Conservation (phyloP, 371 early-diverging fungal genomes). For the Mortierella sp. region DNA sequence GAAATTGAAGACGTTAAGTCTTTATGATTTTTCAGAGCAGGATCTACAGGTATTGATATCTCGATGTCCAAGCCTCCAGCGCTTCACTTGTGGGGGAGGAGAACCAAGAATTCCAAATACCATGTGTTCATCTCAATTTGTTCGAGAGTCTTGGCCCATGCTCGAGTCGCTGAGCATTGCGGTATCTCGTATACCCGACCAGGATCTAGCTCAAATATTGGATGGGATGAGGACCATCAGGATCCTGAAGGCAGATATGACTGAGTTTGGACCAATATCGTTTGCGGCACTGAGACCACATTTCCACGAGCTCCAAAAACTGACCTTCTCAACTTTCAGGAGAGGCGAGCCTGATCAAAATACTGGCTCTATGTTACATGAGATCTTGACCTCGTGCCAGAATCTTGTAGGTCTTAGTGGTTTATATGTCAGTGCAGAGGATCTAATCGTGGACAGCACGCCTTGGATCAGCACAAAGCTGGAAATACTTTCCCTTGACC, state of each 20-base stretch:
- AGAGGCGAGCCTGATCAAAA: neutral
- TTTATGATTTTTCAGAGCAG: neutral
- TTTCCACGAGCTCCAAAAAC: neutral
- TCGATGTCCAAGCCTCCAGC: neutral
- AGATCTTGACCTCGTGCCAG: neutral
- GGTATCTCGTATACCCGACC: neutral
- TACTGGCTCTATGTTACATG: neutral
- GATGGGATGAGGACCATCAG: neutral
- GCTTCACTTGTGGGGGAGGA: neutral
- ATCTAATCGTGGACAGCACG: neutral
- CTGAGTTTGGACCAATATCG: neutral
- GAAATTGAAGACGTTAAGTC: neutral
- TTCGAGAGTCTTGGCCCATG: neutral
- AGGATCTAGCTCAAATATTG: neutral
- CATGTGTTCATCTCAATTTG: neutral
- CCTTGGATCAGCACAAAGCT: neutral
- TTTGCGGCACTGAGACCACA: neutral
- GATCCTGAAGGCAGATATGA: neutral
- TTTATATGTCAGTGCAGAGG: neutral
- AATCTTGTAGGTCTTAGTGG: neutral
- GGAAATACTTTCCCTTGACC: neutral
- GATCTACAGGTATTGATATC: neutral
- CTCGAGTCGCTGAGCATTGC: neutral
- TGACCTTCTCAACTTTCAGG: neutral
- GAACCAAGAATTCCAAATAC: neutral